Evolutionary conservation across 352 stramenopile genomes (phyloP), one percentile per base, ranked within the genome.

Genomic region (Pythium plurisporium): DNA sequence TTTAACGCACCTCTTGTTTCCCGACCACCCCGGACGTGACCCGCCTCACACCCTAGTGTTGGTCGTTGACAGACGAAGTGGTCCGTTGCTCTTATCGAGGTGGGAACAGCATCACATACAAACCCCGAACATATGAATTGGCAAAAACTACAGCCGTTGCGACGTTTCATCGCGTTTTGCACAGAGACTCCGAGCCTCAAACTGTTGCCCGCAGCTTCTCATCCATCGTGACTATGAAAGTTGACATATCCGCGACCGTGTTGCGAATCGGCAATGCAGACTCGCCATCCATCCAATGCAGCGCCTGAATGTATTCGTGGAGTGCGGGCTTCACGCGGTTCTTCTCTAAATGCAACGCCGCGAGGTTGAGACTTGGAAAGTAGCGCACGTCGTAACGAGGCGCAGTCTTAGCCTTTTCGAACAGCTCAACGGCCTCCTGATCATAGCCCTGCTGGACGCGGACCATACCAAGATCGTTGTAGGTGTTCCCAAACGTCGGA

Each of bases 301-400:
- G 65, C 27, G 79, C 69, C 44, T 89, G 73, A 36, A 91, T 91
- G 55, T 91, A 91, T 43, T 88, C 69, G 47, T 89, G 79, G 33
- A 91, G 57, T 14, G 81, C 79, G 3, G 58, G 56, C 45, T 87
- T 87, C 12, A 89, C 64, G 3, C 74, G 75, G 45, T 89, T 70
- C 33, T 89, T 69, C 30, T 85, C 75, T 19, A 89, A 57, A 45
- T 89, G 68, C 53, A 88, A 40, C 22, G 71, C 72, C 2, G 79
- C 81, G n/a, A 89, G 53, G 54, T 89, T 86, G 34, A 86, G 61
- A 42, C 71, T 80, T 34, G 79, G 74, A 22, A 85, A 89, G 19
- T 89, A 73, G 30, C 81, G 82, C 40, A 86, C 73, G 14, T 88
- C 81, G 51, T 89, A 85, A 5, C 79, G 76, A 8, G 77, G 68